A percentile compares a stretch with the other conserved stretches of the same genome.
phyloP scores from a whole-genome alignment of 139 green algal genomes.

The Tetradesmus lagerheimii region DNA sequence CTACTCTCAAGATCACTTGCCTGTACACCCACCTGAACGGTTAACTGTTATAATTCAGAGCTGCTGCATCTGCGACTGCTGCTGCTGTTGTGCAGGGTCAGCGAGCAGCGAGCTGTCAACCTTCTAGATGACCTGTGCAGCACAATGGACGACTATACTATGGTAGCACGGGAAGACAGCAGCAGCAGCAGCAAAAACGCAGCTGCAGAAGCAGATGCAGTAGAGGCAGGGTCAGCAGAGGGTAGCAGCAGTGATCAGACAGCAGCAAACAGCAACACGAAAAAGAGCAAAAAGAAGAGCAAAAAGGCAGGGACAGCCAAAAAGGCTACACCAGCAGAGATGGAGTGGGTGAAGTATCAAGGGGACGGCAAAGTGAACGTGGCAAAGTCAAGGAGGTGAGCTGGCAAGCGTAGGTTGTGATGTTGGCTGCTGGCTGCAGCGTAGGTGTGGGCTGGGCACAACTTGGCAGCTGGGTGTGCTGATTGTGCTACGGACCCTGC shows the following conservation, averaged over 20 bases:
- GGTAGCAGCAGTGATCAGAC: neutral
- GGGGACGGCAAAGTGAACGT: conserved; percentile 39
- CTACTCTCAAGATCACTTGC: too few species aligned
- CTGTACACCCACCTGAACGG: too few species aligned
- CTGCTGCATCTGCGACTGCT: neutral
- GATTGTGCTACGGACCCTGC: too few species aligned
- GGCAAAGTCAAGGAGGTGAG: conserved; percentile 27
- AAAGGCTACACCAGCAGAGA: neutral
- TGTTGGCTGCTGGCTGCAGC: neutral
- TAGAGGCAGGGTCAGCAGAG: neutral
- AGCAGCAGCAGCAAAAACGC: neutral
- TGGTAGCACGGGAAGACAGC: conserved; percentile 45
- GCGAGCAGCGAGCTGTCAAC: conserved; percentile 76
- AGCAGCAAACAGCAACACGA: neutral
- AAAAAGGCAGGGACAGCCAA: neutral
- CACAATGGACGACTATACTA: conserved; percentile 68
- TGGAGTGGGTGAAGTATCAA: conserved; percentile 28
- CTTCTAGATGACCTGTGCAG: conserved; percentile 81
- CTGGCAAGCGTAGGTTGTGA: neutral
- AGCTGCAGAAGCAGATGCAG: conserved; percentile 6
- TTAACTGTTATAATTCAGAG: too few species aligned
- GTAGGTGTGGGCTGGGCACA: too few species aligned
- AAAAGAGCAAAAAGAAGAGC: neutral
- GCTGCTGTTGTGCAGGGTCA: conserved; percentile 54
- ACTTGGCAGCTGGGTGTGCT: too few species aligned